These are phyloP conservation scores for Amoebophrya sp. DNA, from an alignment of 169 alveolate genomes.

Conservation along the genomic window DNA sequence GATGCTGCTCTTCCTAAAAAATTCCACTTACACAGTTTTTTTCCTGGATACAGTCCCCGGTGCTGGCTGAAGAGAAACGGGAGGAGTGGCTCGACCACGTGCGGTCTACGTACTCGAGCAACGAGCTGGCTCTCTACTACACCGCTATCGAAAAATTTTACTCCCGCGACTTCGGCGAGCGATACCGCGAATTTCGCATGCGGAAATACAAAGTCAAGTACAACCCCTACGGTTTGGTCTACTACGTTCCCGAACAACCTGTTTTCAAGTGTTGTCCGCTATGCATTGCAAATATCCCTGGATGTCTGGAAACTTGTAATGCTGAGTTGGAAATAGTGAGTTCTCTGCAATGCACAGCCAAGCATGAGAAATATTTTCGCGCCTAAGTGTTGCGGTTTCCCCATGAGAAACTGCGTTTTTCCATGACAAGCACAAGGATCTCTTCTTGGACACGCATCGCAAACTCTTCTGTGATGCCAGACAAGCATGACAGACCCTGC, in stretches of 20 bases:
- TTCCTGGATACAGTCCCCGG: background rate
- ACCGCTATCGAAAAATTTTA: background rate
- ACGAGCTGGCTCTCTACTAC: background rate
- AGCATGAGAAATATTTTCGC: background rate
- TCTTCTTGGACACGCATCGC: too few relatives aligned
- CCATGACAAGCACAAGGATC: too few relatives aligned
- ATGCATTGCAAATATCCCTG: background rate
- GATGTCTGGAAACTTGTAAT: background rate
- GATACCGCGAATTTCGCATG: background rate
- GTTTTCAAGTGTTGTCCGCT: background rate
- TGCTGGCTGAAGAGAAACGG: background rate
- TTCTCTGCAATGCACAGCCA: background rate
- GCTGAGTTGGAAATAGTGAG: background rate
- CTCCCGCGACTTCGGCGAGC: background rate
- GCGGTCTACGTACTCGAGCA: background rate
- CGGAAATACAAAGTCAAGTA: background rate
- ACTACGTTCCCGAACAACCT: background rate
- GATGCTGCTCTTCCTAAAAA: background rate
- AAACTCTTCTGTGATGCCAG: too few relatives aligned
- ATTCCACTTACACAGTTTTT: background rate
- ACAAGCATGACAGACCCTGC: too few relatives aligned
- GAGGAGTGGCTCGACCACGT: background rate
- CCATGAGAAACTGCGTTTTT: background rate
- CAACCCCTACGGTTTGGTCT: background rate
- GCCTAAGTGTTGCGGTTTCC: background rate